These are phyloP conservation scores for Pyrenophora tritici-repentis DNA, from an alignment of 2,329 filamentous ascomycete genomes.

Conservation along the genomic window DNA sequence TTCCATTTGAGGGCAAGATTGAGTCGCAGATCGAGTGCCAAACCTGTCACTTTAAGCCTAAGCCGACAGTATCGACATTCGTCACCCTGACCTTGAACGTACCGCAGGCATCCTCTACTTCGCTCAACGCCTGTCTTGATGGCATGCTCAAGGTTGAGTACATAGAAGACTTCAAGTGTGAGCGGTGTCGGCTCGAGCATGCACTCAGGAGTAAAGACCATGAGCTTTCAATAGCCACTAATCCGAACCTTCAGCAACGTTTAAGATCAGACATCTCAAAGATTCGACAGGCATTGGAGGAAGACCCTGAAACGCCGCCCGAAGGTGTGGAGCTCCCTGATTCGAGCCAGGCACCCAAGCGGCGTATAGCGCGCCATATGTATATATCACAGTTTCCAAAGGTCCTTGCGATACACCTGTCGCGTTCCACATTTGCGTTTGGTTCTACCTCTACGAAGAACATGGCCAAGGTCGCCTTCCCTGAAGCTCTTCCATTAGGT, in stretches of 20 bases:
- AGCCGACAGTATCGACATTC: constrained; percentile 80
- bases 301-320: constrained; percentile 78
- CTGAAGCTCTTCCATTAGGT: constrained; percentile 82
- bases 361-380: constrained; percentile 84
- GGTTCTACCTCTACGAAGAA: constrained; percentile 85
- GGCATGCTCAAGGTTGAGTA: constrained; percentile 92
- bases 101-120: constrained; percentile 76
- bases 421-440: constrained; percentile 86
- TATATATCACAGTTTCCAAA: constrained; percentile 87
- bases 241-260: constrained; percentile 48
- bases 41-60: constrained; percentile 87
- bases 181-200: constrained; percentile 85
- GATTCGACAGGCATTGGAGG: constrained; percentile 72
- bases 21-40: constrained; percentile 96
- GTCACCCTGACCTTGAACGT: constrained; percentile 92
- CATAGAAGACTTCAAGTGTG: constrained; percentile 96
- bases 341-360: constrained; percentile 73
- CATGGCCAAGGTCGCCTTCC: constrained; percentile 89
- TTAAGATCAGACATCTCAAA: constrained; percentile 65
- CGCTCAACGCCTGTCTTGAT: constrained; percentile 87
- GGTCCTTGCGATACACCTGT: constrained; percentile 88
- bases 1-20: constrained; percentile 88
- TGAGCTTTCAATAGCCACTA: constrained; percentile 57
- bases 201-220: constrained; percentile 68
- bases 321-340: constrained; percentile 76